A percentile compares a stretch with the other conserved stretches of the same genome.
Evolutionary conservation across 495 filamentous ascomycete genomes (phyloP).

Genomic region (Penicillium canescens): DNA sequence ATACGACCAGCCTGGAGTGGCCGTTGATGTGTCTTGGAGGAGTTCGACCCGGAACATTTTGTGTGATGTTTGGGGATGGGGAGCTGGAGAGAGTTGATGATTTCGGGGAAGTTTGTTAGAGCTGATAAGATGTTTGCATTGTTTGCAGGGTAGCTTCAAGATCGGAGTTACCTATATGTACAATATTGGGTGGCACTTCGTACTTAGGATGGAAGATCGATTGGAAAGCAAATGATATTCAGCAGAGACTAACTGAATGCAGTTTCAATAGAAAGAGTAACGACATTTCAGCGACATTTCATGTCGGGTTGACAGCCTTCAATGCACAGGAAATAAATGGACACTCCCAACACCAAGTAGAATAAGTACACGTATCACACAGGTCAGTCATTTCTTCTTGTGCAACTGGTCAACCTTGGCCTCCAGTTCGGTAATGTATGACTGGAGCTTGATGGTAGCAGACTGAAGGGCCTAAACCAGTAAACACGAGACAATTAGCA

Average conservation of each 20-base stretch:
- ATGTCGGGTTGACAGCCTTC: neutral
- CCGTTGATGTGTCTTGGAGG: slow-evolving; percentile 64
- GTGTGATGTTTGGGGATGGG: neutral
- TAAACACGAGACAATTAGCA: neutral
- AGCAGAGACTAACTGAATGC: neutral
- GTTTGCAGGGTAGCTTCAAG: slow-evolving; percentile 26
- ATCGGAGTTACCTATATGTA: neutral
- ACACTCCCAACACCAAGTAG: slow-evolving; percentile 10
- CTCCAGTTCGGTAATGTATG: slow-evolving; percentile 79
- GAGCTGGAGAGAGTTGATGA: slow-evolving; percentile 4
- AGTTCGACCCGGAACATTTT: slow-evolving; percentile 72
- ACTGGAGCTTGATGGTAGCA: slow-evolving; percentile 81
- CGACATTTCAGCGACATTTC: neutral
- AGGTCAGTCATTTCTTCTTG: slow-evolving; percentile 53
- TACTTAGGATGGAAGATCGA: neutral
- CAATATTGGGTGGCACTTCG: too few relatives aligned
- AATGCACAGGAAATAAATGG: slow-evolving; percentile 4
- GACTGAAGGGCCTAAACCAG: slow-evolving; percentile 73
- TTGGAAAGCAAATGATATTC: neutral
- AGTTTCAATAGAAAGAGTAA: neutral
- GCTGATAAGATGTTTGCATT: slow-evolving; percentile 25
- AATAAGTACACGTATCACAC: slow-evolving; percentile 1
- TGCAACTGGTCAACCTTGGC: slow-evolving; percentile 72
- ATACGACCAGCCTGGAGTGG: slow-evolving; percentile 84
- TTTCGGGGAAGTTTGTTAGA: neutral